phyloP scores from a whole-genome alignment of 2,329 filamentous ascomycete genomes.

The Penicillium sp. region DNA sequence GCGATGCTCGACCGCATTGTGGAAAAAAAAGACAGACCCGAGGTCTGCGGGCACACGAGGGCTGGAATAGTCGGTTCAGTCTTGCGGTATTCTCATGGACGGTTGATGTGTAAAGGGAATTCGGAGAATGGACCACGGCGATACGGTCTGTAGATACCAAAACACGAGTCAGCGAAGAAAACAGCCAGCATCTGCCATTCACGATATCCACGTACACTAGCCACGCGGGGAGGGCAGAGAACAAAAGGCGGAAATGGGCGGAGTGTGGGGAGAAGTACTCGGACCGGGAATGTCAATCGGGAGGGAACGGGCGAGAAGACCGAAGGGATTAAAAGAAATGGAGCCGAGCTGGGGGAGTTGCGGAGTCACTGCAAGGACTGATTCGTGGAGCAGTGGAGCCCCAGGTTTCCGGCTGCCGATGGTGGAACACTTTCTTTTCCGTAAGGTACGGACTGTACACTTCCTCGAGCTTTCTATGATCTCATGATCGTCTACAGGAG shows the following conservation, averaged over 20 bases:
- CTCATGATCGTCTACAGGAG: conserved; percentile 7
- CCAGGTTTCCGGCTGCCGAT: conserved; percentile 16
- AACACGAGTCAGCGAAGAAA: too few relatives aligned
- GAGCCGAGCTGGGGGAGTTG: conserved; percentile 21
- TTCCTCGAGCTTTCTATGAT: background rate
- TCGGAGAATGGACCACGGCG: too few relatives aligned
- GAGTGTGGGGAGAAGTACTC: conserved; percentile 33
- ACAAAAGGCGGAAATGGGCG: conserved; percentile 25
- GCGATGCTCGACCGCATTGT: conserved; percentile 72
- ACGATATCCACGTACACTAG: too few relatives aligned
- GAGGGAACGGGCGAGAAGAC: conserved; percentile 19
- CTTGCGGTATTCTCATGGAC: too few relatives aligned
- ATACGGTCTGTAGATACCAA: too few relatives aligned
- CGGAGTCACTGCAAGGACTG: conserved; percentile 25
- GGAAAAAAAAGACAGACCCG: too few relatives aligned
- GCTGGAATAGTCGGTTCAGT: background rate
- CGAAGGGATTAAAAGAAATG: conserved; percentile 11
- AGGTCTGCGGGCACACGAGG: too few relatives aligned
- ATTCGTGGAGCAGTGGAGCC: conserved; percentile 19
- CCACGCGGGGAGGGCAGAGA: conserved; percentile 7
- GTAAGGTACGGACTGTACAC: background rate
- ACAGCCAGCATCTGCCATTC: too few relatives aligned
- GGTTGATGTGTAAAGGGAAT: too few relatives aligned
- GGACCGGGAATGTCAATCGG: conserved; percentile 26
- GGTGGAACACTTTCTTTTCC: background rate